These are phyloP conservation scores for Penicillium sp. DNA, from an alignment of 2,329 filamentous ascomycete species.

Conservation along the genomic window DNA sequence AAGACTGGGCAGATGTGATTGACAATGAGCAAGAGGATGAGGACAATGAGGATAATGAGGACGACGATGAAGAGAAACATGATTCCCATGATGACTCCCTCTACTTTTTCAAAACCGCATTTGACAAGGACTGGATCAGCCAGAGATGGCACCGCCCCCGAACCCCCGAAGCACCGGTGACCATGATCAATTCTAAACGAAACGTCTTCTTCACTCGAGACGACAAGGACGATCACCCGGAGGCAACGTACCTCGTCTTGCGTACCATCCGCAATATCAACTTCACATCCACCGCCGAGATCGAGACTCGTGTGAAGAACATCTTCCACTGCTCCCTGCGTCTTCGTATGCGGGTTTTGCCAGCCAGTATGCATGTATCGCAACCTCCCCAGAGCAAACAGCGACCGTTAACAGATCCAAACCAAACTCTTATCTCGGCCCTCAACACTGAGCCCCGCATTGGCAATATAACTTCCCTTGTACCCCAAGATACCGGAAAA, in stretches of 20 bases:
- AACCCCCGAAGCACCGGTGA: constrained; percentile 38
- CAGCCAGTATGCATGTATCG: constrained; percentile 13
- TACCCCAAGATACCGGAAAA: background rate
- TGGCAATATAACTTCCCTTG: background rate
- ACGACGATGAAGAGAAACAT: background rate
- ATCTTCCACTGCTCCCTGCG: constrained; percentile 52
- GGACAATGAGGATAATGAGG: constrained; percentile 18
- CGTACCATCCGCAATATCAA: constrained; percentile 46
- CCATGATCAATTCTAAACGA: constrained; percentile 47
- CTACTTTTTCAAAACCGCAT: constrained; percentile 35
- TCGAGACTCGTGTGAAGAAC: constrained; percentile 48
- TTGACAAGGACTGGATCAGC: constrained; percentile 41
- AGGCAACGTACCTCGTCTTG: constrained; percentile 48
- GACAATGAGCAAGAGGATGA: constrained; percentile 16
- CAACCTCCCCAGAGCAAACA: constrained; percentile 6
- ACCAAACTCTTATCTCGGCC: background rate
- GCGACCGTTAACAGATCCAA: constrained; percentile 4
- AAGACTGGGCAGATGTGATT: constrained; percentile 6
- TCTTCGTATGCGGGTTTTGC: constrained; percentile 47
- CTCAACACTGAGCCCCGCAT: background rate
- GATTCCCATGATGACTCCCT: constrained; percentile 18
- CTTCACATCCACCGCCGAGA: constrained; percentile 51
- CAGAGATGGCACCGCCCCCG: constrained; percentile 49
- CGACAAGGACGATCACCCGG: constrained; percentile 9
- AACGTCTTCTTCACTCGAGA: constrained; percentile 49